These are phyloP conservation scores for Zygosaccharomyces sapae DNA, from an alignment of 1,139 yeast species.

Conservation along the genomic window DNA sequence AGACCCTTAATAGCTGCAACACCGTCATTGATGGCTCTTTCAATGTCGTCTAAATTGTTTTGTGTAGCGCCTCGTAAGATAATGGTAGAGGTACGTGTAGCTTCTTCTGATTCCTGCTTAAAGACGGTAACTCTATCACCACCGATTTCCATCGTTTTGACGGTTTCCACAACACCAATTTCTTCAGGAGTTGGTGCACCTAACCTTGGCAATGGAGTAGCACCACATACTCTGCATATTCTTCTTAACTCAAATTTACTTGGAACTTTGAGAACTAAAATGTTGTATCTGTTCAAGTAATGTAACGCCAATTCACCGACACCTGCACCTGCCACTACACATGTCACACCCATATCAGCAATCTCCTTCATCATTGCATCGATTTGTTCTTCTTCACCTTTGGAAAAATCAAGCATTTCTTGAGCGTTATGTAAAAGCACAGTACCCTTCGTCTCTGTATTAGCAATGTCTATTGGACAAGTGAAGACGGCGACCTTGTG, in stretches of 20 bases:
- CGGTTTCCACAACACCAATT: conserved; percentile 80
- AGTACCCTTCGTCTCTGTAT: conserved; percentile 96
- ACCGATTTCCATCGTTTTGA: conserved; percentile 91
- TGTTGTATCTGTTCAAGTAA: conserved; percentile 80
- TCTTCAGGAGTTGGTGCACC: conserved; percentile 97
- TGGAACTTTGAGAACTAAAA: conserved; percentile 82
- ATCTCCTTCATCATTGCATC: conserved; percentile 84
- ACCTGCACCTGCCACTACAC: conserved; percentile 88
- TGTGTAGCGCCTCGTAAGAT: conserved; percentile 97
- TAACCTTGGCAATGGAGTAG: conserved; percentile 89
- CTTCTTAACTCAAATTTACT: conserved; percentile 93
- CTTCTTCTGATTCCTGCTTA: conserved; percentile 63
- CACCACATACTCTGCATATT: conserved; percentile 94
- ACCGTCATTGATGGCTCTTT: conserved; percentile 96
- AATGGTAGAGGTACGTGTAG: conserved; percentile 83
- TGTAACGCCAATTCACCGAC: conserved; percentile 92
- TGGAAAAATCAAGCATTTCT: conserved; percentile 93
- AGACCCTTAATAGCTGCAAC: conserved; percentile 89
- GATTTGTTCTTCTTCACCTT: conserved; percentile 93
- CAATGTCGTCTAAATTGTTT: conserved; percentile 86
- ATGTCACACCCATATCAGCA: conserved; percentile 77
- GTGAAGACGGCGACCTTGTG: conserved; percentile 91
- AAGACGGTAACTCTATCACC: conserved; percentile 96
- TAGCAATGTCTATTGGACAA: conserved; percentile 89
- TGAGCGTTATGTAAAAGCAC: conserved; percentile 91